Base-by-base conservation (phyloP, 345 rosid species). In the Lumnitzera racemosa region DNA sequence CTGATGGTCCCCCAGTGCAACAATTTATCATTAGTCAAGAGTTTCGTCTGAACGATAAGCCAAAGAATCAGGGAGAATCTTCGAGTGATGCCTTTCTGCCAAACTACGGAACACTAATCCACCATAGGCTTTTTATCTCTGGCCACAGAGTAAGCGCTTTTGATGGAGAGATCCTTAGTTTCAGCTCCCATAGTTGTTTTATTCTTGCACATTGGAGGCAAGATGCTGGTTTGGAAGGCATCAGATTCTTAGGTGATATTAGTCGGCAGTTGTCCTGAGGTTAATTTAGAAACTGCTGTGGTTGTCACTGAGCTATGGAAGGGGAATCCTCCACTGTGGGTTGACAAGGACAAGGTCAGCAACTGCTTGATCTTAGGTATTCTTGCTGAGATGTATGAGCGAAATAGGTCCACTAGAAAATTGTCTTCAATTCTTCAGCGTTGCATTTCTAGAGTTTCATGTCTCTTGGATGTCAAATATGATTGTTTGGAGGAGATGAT, bases 241-340 rank as follows among this genome's bases (percentile, higher is more conserved):
- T 77, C 74, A 66, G 75, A 71, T 55, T 58, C 67, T 49, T 72
- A 59, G 59, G 79, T 70, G 62, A 46, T 62, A 49, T 17, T 57
- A 64, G 70, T 51, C 62, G 48, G n/a, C 11, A 63, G 61, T 58
- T 43, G 61, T 29, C n/a, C 76, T 41, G 83, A 73, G 70, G 72
- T 77, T 64, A 73, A 68, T 59, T 54, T 57, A 15, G 61, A 63
- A 11, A 64, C 75, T 31, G 46, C 55, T 51, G 57, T 49, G 58
- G 20, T 55, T 23, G 66, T 46, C 51, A 66, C 58, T 51, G 61
- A 75, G 78, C 81, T 83, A 58, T 87, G 90, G 91, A 66, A 56
- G 61, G 98, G 94, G 61, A 72, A 72, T 77, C 98, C 98, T 61
- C 98, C 96, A 46, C 51, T 6, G 10, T 92, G 96, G 98, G 78